Percentiles rank a stretch among this genome's conserved stretches.
Conservation (phyloP, 257 asterid genomes). For the Anisodus acutangulus region DNA sequence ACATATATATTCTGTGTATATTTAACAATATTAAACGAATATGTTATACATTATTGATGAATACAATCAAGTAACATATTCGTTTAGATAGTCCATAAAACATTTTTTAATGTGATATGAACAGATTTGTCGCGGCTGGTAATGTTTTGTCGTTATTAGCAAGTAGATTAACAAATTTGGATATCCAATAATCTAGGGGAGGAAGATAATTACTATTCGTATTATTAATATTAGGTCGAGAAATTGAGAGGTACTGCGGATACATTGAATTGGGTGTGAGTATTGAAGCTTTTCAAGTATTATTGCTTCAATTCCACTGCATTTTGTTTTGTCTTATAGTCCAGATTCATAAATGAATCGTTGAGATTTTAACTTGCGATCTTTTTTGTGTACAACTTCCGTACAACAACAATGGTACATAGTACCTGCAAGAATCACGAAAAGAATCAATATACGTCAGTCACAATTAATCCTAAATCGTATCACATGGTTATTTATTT, state of each 20-base stretch:
- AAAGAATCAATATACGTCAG: constrained; percentile 9
- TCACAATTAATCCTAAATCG: not conserved
- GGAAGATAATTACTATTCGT: not conserved
- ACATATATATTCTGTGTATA: too few relatives aligned
- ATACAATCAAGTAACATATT: too few relatives aligned
- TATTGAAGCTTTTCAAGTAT: constrained; percentile 3
- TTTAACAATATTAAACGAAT: too few relatives aligned
- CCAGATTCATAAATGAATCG: constrained; percentile 48
- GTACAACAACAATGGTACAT: constrained; percentile 44
- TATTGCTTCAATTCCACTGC: constrained; percentile 25
- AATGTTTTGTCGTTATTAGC: constrained; percentile 47
- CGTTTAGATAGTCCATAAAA: not conserved
- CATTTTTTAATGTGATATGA: constrained; percentile 8
- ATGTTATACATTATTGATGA: too few relatives aligned
- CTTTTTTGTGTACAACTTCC: constrained; percentile 47
- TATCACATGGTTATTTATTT: constrained; percentile 9
- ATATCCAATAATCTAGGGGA: constrained; percentile 36
- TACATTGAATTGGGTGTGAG: constrained; percentile 17
- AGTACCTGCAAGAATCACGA: not conserved
- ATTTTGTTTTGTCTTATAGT: constrained; percentile 49
- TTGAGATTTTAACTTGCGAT: constrained; percentile 21
- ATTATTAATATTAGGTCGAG: constrained; percentile 1
- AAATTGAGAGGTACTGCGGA: not conserved
- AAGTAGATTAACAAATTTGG: constrained; percentile 38
- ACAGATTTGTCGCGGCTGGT: constrained; percentile 49